Base-by-base conservation (phyloP, 1,284 basidiomycete genomes). In the Fomitopsis pinicola region DNA sequence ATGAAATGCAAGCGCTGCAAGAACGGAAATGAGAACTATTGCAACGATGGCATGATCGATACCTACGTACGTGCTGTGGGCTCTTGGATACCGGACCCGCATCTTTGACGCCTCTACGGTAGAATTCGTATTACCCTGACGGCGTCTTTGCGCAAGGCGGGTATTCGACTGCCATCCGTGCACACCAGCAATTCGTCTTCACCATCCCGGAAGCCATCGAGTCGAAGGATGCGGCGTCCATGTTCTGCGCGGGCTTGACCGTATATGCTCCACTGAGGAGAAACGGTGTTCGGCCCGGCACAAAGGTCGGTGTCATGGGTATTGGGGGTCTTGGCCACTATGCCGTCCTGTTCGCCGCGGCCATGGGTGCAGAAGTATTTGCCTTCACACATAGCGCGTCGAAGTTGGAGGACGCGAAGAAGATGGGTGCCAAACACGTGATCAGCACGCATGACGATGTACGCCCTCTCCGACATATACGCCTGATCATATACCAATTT, bases 111-210 rank as follows among this genome's bases (percentile, higher is more conserved):
- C 0, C 38, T 19, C 30, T 36, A 12, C 2, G 26, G 1, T 73
- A 80, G 73, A 75, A 83, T 68, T 69, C 70, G 19, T 76, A 77
- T 58, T 86, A 85, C 72, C 79, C 77, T 59, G 84, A 82, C 66
- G 83, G 82, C 14, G 76, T 78, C 28, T 73, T 80, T 67, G 77
- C 79, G 62, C 76, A 80, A 63, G 85, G 83, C 55, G 88, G 89
- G 12, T 90, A 89, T 75, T 79, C 83, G 7, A 85, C 83, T 36
- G 81, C 79, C 64, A 82, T 88, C 65, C 82, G 87, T 50, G 85
- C 82, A 0, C 81, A 88, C 67, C 79, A 88, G 68, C 81, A 78
- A 64, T 90, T 87, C 69, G 86, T 87, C 45, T 88, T 89, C 75
- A 78, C 80, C 22, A 82, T 91, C 57, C 88, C 88, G 2, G 82